Conservation (phyloP, 441 rosid species). For the Arabidopsis hybrid region DNA sequence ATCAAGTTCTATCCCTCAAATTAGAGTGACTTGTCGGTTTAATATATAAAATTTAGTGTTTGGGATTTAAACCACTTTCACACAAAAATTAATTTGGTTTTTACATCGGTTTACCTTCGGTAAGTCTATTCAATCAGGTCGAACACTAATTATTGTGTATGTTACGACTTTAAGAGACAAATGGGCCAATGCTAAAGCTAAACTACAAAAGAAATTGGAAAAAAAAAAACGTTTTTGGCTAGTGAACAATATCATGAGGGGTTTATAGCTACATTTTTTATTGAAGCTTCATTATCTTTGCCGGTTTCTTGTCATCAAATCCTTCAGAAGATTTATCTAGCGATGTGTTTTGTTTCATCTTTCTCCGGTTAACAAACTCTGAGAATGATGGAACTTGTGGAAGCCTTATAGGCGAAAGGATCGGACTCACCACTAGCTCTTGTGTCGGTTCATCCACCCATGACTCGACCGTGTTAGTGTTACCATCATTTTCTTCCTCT, state of each 20-base stretch:
- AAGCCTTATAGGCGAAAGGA: slow-evolving; percentile 44
- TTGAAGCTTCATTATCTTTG: slow-evolving; percentile 64
- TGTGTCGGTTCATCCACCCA: slow-evolving; percentile 31
- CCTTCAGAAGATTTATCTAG: slow-evolving; percentile 43
- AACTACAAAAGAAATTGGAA: not conserved
- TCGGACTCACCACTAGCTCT: slow-evolving; percentile 28
- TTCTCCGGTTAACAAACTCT: slow-evolving; percentile 68
- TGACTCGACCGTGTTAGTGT: slow-evolving; percentile 35
- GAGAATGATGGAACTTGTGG: slow-evolving; percentile 83
- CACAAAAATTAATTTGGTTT: not conserved
- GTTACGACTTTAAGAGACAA: not conserved
- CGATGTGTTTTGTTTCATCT: slow-evolving; percentile 43
- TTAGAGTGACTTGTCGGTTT: too few relatives aligned
- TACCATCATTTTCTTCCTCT: slow-evolving; percentile 40
- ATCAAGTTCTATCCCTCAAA: too few relatives aligned
- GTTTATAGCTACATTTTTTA: slow-evolving; percentile 25
- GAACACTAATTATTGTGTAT: not conserved
- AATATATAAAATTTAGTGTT: too few relatives aligned
- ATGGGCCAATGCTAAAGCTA: not conserved
- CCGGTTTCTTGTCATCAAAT: slow-evolving; percentile 43
- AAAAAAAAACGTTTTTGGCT: not conserved
- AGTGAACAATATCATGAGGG: not conserved
- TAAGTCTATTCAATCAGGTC: not conserved
- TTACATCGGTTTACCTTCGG: not conserved
- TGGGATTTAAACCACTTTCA: not conserved